Conservation (phyloP, 208 protist genomes). For the Pavlovales sp. region DNA sequence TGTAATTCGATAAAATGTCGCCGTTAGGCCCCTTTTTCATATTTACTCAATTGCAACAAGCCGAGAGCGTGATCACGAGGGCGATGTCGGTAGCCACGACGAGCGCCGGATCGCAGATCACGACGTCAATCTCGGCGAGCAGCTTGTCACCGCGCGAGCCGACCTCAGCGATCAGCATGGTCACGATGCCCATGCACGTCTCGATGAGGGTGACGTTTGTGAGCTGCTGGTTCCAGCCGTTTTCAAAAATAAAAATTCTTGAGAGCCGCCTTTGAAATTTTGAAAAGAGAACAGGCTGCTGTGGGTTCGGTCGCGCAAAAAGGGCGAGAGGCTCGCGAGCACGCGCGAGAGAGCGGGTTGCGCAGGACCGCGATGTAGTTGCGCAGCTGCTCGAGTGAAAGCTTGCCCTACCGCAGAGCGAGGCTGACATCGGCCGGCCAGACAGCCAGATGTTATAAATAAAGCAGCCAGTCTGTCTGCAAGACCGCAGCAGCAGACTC, state of each 20-base stretch:
- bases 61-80: conserved; percentile 23
- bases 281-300: too few relatives aligned
- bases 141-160: neutral
- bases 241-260: too few relatives aligned
- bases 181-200: neutral
- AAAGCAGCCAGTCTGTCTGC: too few relatives aligned
- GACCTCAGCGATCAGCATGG: neutral
- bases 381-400: neutral
- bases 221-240: neutral
- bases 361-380: neutral
- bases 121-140: conserved; percentile 15
- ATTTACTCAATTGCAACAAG: too few relatives aligned
- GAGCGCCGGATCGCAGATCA: conserved; percentile 6
- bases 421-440: too few relatives aligned
- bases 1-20: too few relatives aligned
- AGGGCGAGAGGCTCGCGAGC: neutral
- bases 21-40: too few relatives aligned
- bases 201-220: neutral
- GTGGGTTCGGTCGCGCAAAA: conserved; percentile 6
- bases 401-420: too few relatives aligned
- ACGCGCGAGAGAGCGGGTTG: neutral
- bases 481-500: too few relatives aligned
- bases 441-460: too few relatives aligned
- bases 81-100: conserved; percentile 5
- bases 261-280: too few relatives aligned